Conservation (phyloP, 129 eudicot genomes). For the Calendula officinalis region DNA sequence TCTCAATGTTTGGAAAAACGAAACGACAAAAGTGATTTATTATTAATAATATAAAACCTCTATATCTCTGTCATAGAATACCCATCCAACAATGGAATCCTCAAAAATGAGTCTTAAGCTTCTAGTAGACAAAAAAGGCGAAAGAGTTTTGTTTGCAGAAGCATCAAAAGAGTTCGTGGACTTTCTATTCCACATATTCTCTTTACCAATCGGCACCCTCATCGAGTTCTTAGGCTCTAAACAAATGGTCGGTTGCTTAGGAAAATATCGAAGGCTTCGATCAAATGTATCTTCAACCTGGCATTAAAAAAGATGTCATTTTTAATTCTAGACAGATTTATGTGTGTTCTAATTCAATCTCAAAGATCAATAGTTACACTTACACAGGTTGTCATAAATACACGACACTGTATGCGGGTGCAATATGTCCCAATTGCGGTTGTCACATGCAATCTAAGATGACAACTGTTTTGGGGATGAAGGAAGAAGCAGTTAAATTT, state of each 20-base stretch:
- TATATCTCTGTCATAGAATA: no score
- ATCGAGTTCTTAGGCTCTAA: constrained; percentile 1
- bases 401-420: not conserved
- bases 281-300: not conserved
- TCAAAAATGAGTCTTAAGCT: constrained; percentile 24
- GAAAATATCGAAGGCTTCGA: not conserved
- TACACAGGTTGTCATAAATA: not conserved
- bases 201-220: constrained; percentile 16
- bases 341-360: not conserved
- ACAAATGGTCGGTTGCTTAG: constrained; percentile 12
- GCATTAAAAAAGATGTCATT: not conserved
- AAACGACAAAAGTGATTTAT: no score
- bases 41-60: no score
- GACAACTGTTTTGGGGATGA: not conserved
- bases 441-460: not conserved
- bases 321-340: not conserved
- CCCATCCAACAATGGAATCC: not conserved
- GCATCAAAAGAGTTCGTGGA: constrained; percentile 12
- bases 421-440: constrained; percentile 1
- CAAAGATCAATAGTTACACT: not conserved
- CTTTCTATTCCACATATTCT: constrained; percentile 15
- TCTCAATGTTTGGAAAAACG: no score
- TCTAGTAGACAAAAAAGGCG: not conserved
- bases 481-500: not conserved
- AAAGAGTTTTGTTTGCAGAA: constrained; percentile 7